Base-by-base conservation (phyloP, 2,329 filamentous ascomycete species). In the Talaromyces sp. region DNA sequence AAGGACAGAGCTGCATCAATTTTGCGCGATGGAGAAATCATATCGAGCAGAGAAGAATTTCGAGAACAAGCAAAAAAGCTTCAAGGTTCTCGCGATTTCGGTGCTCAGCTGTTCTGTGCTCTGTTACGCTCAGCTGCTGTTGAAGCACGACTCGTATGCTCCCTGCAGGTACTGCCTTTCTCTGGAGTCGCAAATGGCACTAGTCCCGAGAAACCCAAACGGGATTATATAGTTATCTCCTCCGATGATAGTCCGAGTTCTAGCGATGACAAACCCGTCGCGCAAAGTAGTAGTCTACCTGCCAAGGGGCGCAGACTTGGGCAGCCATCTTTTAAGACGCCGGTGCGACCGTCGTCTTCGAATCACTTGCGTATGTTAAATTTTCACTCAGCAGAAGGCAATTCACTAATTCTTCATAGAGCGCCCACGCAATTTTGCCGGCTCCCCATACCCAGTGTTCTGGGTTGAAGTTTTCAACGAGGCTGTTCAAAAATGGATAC, bases 391-490 rank as follows among this genome's bases (percentile, higher is more conserved):
- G 15, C 67, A 2, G 22, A 27, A n/a, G n/a, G 10, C 5, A 56
- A 5, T 45, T 5, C 15, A 49, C 38, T 67, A 45, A 60, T 11
- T 22, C 68, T 63, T 72, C 70, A 65, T 63, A 60, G 65, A 63
- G 47, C 38, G 25, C 66, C 65, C 59, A 43, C 59, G 60, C n/a
- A 53, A 19, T 17, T 66, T 63, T 43, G 11, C 29, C 3, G 34
- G 25, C 72, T 93, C 92, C 0, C 77, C 86, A 0, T 91, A 89
- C 72, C 95, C 95, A 0, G 84, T 98, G 2, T 98, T 93, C 74
- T 99, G 95, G 95, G 89, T 97, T 0, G 95, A 99, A 78, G 89
- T 92, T 3, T 91, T 97, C 69, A 93, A 97, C 68, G 83, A 88
- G 62, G 90, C 91, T 0, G 87, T 92, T 69, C 91, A 97, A 74